A percentile compares a stretch with the other conserved stretches of the same genome.
phyloP scores from a whole-genome alignment of 176 grass and related monocot species.

The Oryza meyeriana region DNA sequence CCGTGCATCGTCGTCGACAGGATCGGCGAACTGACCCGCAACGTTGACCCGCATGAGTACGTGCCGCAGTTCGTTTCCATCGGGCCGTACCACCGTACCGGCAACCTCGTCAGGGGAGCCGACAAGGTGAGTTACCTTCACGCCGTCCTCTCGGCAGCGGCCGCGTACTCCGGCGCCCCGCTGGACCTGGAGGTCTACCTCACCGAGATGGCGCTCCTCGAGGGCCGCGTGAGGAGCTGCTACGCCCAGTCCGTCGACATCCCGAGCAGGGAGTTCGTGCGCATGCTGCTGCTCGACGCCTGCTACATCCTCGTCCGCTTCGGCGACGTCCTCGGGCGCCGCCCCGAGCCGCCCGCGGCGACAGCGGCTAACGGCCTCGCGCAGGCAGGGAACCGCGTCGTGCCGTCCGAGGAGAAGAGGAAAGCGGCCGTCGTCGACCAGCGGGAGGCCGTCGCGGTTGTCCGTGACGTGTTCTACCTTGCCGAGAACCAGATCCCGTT shows the following conservation, averaged over 20 bases:
- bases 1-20: not conserved
- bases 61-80: not conserved
- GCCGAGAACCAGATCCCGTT: conserved; percentile 36
- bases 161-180: not conserved
- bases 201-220: not conserved
- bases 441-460: not conserved
- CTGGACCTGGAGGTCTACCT: not conserved
- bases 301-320: not conserved
- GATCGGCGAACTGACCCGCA: not conserved
- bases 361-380: not conserved
- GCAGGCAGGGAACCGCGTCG: not conserved
- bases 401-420: not conserved
- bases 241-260: not conserved
- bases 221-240: not conserved
- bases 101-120: not conserved
- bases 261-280: not conserved
- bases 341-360: not conserved
- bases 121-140: not conserved
- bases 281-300: conserved; percentile 33
- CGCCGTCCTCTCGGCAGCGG: not conserved
- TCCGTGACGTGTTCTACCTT: conserved; percentile 20
- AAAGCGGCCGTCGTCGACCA: too few relatives aligned
- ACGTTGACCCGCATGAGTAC: not conserved
- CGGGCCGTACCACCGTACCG: not conserved
- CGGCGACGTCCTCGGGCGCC: not conserved